Conservation (phyloP, 352 stramenopile species). For the Pythium scleroteichum region DNA sequence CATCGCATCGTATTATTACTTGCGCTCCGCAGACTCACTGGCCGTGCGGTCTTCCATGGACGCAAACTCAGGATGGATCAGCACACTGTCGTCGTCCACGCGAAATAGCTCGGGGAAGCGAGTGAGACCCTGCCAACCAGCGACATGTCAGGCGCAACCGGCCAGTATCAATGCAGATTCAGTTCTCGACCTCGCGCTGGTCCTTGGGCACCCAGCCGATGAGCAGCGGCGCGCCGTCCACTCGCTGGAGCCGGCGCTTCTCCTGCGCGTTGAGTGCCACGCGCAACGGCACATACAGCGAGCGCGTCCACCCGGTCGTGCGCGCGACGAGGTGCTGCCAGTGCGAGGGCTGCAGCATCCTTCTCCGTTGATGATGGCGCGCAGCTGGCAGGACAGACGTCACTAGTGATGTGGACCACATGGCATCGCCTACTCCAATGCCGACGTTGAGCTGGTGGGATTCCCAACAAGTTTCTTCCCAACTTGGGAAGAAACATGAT, state of each 20-base stretch:
- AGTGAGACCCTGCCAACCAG: not conserved
- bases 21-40: not conserved
- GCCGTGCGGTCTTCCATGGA: conserved; percentile 19
- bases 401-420: conserved; percentile 17
- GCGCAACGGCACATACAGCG: conserved; percentile 49
- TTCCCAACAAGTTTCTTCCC: too few relatives aligned
- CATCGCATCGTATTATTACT: not conserved
- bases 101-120: conserved; percentile 23
- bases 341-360: conserved; percentile 16
- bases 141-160: not conserved
- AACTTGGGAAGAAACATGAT: too few relatives aligned
- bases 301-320: conserved; percentile 43
- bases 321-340: conserved; percentile 39
- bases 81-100: conserved; percentile 13
- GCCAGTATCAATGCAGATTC: not conserved
- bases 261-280: conserved; percentile 38
- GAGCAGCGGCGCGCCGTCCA: conserved; percentile 6
- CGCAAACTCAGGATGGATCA: conserved; percentile 15
- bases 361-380: not conserved
- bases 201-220: conserved; percentile 32
- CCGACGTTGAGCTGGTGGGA: too few relatives aligned
- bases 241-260: conserved; percentile 1
- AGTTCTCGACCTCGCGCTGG: conserved; percentile 19
- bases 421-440: too few relatives aligned
- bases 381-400: not conserved